phyloP scores from a whole-genome alignment of 148 eudicot genomes.

The Rhododendron simsii region DNA sequence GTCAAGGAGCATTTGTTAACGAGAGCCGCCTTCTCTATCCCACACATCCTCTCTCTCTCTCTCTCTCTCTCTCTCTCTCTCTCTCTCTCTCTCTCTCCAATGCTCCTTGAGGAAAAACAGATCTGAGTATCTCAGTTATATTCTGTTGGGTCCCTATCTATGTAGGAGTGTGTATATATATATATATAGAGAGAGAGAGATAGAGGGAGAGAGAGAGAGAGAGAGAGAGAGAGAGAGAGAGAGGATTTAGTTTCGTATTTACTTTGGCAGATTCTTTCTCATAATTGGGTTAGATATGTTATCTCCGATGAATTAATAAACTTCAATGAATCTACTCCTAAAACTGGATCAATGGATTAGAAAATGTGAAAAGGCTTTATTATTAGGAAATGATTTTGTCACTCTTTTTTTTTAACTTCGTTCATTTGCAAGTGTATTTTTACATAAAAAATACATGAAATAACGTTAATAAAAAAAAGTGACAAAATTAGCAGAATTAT shows the following conservation, averaged over 20 bases:
- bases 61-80: not conserved
- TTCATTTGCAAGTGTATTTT: no score
- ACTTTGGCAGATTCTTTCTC: not conserved
- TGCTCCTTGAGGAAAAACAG: not conserved
- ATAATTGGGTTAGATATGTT: not conserved
- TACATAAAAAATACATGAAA: no score
- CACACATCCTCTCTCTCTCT: conserved; percentile 17
- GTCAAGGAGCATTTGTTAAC: conserved; percentile 3
- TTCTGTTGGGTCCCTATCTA: not conserved
- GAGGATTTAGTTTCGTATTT: not conserved
- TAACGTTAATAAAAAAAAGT: no score
- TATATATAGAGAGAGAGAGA: no score
- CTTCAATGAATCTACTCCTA: not conserved
- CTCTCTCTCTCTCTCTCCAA: not conserved
- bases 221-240: not conserved
- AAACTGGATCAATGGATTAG: not conserved
- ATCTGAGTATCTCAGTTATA: not conserved
- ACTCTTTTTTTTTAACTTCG: no score
- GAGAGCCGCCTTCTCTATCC: conserved; percentile 9
- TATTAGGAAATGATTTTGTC: no score
- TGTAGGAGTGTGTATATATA: not conserved
- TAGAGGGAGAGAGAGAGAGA: not conserved
- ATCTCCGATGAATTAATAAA: not conserved
- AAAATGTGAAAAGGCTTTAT: not conserved
- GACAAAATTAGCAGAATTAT: no score